Conservation (phyloP, 225 moss, liverwort and hornwort species). For the Anthoceros angustus region DNA sequence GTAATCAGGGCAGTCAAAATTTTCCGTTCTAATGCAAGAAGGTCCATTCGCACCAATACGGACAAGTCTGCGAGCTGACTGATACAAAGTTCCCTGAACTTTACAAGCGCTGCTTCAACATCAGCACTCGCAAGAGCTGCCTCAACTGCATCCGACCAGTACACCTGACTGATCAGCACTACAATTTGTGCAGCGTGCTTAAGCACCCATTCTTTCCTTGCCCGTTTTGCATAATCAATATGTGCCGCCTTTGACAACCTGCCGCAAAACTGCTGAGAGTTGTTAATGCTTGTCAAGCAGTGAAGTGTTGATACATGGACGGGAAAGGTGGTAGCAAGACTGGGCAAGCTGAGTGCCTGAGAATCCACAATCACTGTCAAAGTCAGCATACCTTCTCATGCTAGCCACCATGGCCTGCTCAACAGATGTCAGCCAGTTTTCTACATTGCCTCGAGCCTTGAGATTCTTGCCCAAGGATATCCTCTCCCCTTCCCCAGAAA, state of each 20-base stretch:
- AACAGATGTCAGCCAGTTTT: conserved; percentile 75
- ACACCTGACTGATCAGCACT: conserved; percentile 74
- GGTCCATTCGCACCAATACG: conserved; percentile 49
- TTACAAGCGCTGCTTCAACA: conserved; percentile 19
- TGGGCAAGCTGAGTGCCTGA: neutral
- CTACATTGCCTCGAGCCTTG: conserved; percentile 88
- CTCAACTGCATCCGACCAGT: conserved; percentile 70
- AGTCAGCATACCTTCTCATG: conserved; percentile 36
- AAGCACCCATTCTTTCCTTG: conserved; percentile 44
- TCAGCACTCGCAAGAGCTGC: conserved; percentile 20
- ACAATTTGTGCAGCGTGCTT: conserved; percentile 76
- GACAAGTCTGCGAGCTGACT: conserved; percentile 51
- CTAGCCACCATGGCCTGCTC: conserved; percentile 88
- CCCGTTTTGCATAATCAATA: conserved; percentile 41
- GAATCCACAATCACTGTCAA: neutral
- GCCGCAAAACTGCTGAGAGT: conserved; percentile 4
- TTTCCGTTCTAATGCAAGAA: conserved; percentile 50
- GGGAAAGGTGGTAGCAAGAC: neutral
- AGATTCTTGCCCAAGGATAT: conserved; percentile 59
- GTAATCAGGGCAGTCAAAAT: conserved; percentile 70
- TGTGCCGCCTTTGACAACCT: conserved; percentile 63
- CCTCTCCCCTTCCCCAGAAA: conserved; percentile 74
- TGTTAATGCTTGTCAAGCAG: neutral
- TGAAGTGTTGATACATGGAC: neutral
- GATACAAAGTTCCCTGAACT: conserved; percentile 29